Evolutionary conservation across 148 eudicot species (phyloP).

Genomic region (Camellia lanceoleosa): DNA sequence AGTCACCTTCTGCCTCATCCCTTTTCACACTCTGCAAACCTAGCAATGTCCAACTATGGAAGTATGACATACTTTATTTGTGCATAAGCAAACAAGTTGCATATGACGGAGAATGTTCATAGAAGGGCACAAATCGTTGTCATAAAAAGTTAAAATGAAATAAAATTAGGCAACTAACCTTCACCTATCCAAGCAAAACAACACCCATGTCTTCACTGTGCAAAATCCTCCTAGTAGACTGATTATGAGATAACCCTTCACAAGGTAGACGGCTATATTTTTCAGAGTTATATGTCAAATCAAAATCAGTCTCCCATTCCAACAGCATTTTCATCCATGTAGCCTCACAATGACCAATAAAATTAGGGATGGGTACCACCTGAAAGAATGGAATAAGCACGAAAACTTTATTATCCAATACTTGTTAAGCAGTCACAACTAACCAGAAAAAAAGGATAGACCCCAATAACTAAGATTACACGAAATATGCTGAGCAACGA

Average conservation of each 20-base stretch:
- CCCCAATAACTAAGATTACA: neutral
- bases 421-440: neutral
- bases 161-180: conserved; percentile 37
- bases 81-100: conserved; percentile 5
- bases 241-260: conserved; percentile 31
- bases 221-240: conserved; percentile 42
- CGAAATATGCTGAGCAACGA: neutral
- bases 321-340: conserved; percentile 45
- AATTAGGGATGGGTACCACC: conserved; percentile 64
- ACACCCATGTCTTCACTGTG: conserved; percentile 58
- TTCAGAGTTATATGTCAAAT: conserved; percentile 24
- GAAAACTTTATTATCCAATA: neutral
- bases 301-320: conserved; percentile 23
- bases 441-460: neutral
- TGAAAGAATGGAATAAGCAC: conserved; percentile 25
- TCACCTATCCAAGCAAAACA: conserved; percentile 60
- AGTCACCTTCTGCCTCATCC: neutral
- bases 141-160: neutral
- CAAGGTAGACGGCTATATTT: conserved; percentile 28
- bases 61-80: conserved; percentile 2
- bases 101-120: neutral
- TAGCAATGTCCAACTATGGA: neutral
- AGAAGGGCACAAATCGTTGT: neutral
- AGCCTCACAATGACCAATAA: conserved; percentile 49
- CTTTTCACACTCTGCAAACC: too few species aligned